Conservation (phyloP, 2,329 filamentous ascomycete genomes). For the Beauveria sp. region DNA sequence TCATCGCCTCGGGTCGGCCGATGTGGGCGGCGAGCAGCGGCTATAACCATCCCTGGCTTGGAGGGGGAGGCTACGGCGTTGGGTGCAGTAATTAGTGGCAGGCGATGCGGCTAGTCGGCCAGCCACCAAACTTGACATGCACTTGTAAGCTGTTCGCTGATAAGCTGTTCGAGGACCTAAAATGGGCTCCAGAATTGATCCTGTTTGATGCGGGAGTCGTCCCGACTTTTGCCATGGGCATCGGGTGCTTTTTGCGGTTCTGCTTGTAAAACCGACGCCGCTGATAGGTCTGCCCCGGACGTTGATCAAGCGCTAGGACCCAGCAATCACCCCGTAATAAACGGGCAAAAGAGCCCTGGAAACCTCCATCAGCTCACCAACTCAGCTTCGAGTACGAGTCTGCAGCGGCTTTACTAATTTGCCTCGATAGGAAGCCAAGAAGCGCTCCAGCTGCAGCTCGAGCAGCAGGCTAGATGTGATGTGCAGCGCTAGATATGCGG, state of each 20-base stretch:
- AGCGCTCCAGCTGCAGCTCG: background rate
- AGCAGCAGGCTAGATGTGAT: background rate
- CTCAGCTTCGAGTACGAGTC: no score
- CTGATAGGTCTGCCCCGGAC: constrained; percentile 1
- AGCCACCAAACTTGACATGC: background rate
- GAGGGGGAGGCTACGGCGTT: background rate
- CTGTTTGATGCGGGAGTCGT: background rate
- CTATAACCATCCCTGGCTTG: background rate
- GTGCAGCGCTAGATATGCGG: constrained; percentile 1
- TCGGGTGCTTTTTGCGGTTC: background rate
- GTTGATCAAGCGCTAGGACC: background rate
- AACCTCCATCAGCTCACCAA: background rate
- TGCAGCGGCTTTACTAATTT: no score
- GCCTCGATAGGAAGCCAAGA: background rate
- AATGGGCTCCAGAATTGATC: background rate
- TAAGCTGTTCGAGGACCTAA: background rate
- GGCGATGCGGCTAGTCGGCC: background rate
- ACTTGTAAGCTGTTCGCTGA: background rate
- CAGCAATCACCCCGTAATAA: background rate
- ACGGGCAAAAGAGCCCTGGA: background rate
- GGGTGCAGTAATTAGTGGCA: background rate
- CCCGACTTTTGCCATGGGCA: constrained; percentile 5
- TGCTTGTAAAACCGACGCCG: background rate
- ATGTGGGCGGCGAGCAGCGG: constrained; percentile 6
- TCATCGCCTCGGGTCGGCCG: constrained; percentile 7